Conservation (phyloP, 495 filamentous ascomycete species). For the Filosporella fistucella region DNA sequence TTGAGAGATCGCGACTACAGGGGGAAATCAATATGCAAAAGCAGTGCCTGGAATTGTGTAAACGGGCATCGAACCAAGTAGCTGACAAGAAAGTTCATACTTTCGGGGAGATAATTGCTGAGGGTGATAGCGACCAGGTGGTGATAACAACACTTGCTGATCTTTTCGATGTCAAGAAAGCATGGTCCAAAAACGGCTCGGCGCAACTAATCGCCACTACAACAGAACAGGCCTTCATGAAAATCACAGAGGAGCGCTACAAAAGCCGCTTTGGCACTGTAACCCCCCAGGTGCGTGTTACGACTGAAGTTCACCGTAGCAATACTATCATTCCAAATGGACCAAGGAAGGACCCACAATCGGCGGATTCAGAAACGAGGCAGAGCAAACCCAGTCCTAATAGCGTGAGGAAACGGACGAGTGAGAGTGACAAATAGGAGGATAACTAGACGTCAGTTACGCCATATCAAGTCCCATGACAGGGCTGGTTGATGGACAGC, state of each 20-base stretch:
- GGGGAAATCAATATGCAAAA: conserved; percentile 28
- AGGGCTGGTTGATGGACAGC: too few relatives aligned
- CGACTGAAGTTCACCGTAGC: too few relatives aligned
- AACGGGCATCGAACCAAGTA: conserved; percentile 27
- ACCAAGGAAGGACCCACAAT: conserved; percentile 11
- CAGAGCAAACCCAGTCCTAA: conserved; percentile 17
- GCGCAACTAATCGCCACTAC: conserved; percentile 30
- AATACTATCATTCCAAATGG: conserved; percentile 13
- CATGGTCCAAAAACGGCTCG: conserved; percentile 23
- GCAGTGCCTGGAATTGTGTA: conserved; percentile 32
- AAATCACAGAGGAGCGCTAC: conserved; percentile 28
- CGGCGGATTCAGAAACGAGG: conserved; percentile 10
- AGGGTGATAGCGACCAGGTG: conserved; percentile 30
- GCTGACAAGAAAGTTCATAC: conserved; percentile 28
- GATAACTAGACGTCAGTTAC: too few relatives aligned
- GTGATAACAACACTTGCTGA: conserved; percentile 32
- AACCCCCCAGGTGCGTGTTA: too few relatives aligned
- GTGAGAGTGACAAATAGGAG: conserved; percentile 18
- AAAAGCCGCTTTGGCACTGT: conserved; percentile 28
- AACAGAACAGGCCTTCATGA: conserved; percentile 22
- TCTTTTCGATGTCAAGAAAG: conserved; percentile 31
- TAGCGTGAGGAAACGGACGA: conserved; percentile 21
- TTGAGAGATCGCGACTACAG: conserved; percentile 25
- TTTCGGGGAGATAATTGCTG: conserved; percentile 29
- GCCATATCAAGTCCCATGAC: too few relatives aligned